A percentile compares a stretch with the other conserved stretches of the same genome.
Evolutionary conservation across 306 rosid genomes (phyloP).

Genomic region (Heteromeles arbutifolia): DNA sequence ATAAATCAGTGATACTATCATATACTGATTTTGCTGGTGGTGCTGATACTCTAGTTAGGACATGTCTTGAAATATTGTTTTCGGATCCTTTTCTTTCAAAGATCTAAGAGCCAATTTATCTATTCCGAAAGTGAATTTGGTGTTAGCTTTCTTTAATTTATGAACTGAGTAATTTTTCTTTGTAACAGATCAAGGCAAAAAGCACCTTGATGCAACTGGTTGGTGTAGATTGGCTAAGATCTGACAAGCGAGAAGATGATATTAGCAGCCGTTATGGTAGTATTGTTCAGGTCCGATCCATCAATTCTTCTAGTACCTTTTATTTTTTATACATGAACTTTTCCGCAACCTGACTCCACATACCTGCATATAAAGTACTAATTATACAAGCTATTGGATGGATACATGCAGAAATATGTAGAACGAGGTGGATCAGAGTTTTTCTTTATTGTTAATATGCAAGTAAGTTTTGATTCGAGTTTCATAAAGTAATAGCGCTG

Average conservation of each 20-base stretch:
- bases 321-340: neutral
- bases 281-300: slow-evolving; percentile 59
- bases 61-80: neutral
- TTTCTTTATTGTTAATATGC: slow-evolving; percentile 72
- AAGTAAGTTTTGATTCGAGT: slow-evolving; percentile 40
- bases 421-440: slow-evolving; percentile 66
- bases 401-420: slow-evolving; percentile 57
- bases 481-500: neutral
- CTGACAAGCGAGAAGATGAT: slow-evolving; percentile 60
- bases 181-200: slow-evolving; percentile 57
- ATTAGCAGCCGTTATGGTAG: slow-evolving; percentile 58
- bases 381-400: slow-evolving; percentile 3
- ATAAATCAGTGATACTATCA: neutral
- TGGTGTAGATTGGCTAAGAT: slow-evolving; percentile 78
- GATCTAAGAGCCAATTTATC: neutral
- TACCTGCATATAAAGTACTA: neutral
- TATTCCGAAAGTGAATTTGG: neutral
- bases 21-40: neutral
- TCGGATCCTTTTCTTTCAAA: neutral
- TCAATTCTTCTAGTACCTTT: slow-evolving; percentile 4
- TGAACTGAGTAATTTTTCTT: slow-evolving; percentile 4
- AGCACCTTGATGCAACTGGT: slow-evolving; percentile 65
- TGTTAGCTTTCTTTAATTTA: neutral
- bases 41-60: neutral
- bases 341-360: neutral